Conservation (phyloP, 2,329 filamentous ascomycete genomes). For the Paraphoma chrysanthemicola region DNA sequence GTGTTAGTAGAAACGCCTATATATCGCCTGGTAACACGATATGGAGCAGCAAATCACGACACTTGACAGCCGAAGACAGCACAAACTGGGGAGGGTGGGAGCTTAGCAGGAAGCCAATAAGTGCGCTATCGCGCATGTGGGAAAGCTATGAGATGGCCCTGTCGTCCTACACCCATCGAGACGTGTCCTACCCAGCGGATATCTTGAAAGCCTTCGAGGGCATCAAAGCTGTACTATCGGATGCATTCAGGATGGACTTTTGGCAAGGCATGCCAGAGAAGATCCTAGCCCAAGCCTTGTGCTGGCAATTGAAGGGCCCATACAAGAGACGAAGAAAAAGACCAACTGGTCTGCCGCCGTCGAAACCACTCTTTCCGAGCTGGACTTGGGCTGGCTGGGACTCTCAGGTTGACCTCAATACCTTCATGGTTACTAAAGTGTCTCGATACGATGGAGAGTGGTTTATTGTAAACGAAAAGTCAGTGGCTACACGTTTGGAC, state of each 20-base stretch:
- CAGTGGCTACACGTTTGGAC: background rate
- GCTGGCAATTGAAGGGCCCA: slow-evolving; percentile 2
- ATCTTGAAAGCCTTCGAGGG: slow-evolving; percentile 10
- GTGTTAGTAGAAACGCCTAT: background rate
- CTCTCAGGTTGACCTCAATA: slow-evolving; percentile 1
- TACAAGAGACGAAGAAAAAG: background rate
- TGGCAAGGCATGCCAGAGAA: slow-evolving; percentile 10
- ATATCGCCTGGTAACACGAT: slow-evolving; percentile 3
- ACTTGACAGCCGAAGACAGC: background rate
- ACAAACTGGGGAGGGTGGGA: slow-evolving; percentile 1
- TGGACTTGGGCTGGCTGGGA: slow-evolving; percentile 12
- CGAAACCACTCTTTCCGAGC: slow-evolving; percentile 6
- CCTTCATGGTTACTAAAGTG: background rate
- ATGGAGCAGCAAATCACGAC: slow-evolving; percentile 2
- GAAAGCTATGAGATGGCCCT: background rate
- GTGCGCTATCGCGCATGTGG: background rate
- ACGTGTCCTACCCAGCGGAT: slow-evolving; percentile 6
- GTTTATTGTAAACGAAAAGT: slow-evolving; percentile 5
- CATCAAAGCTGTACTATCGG: slow-evolving; percentile 1
- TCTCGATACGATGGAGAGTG: slow-evolving; percentile 4
- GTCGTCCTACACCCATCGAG: slow-evolving; percentile 5
- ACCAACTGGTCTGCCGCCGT: background rate
- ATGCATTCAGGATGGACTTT: slow-evolving; percentile 8
- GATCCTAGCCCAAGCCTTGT: slow-evolving; percentile 6
- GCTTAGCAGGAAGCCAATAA: slow-evolving; percentile 6